Evolutionary conservation across 2,329 filamentous ascomycete species (phyloP).

Genomic region (Lecanicillium sp.): DNA sequence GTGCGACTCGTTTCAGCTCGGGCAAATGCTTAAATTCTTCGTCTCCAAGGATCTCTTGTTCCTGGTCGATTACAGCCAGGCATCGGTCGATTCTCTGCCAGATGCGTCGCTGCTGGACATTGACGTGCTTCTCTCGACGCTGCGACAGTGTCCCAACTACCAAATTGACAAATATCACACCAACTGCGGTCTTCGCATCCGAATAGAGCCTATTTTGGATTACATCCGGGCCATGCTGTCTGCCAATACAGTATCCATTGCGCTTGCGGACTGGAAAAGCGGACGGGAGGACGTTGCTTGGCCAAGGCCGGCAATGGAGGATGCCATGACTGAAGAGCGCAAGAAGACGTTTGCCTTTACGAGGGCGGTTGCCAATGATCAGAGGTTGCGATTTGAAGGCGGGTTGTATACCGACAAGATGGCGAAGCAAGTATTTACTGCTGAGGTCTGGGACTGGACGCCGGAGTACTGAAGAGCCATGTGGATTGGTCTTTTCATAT

Average conservation of each 20-base stretch:
- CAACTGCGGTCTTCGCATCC: slow-evolving; percentile 63
- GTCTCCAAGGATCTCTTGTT: slow-evolving; percentile 52
- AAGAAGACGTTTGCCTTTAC: slow-evolving; percentile 39
- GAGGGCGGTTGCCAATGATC: slow-evolving; percentile 39
- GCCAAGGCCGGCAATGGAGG: slow-evolving; percentile 17
- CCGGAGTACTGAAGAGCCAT: slow-evolving; percentile 28
- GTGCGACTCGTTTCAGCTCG: slow-evolving; percentile 72
- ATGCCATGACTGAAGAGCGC: slow-evolving; percentile 10
- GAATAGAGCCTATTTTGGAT: slow-evolving; percentile 58
- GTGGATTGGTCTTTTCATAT: too few relatives aligned
- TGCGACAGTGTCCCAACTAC: slow-evolving; percentile 62
- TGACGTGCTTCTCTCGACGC: slow-evolving; percentile 47
- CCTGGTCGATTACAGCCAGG: slow-evolving; percentile 47
- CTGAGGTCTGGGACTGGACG: slow-evolving; percentile 53
- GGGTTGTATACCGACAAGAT: slow-evolving; percentile 42
- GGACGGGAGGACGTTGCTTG: slow-evolving; percentile 33
- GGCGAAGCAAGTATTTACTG: slow-evolving; percentile 47
- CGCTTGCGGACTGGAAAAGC: slow-evolving; percentile 38
- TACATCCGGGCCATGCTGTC: slow-evolving; percentile 52
- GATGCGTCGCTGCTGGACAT: slow-evolving; percentile 53
- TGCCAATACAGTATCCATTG: slow-evolving; percentile 34
- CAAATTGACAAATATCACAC: slow-evolving; percentile 67
- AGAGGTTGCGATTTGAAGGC: slow-evolving; percentile 40
- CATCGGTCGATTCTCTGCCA: slow-evolving; percentile 34
- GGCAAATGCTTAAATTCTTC: slow-evolving; percentile 69